These are phyloP conservation scores for Auricularia cornea DNA, from an alignment of 768 basidiomycete genomes.

Conservation along the genomic window DNA sequence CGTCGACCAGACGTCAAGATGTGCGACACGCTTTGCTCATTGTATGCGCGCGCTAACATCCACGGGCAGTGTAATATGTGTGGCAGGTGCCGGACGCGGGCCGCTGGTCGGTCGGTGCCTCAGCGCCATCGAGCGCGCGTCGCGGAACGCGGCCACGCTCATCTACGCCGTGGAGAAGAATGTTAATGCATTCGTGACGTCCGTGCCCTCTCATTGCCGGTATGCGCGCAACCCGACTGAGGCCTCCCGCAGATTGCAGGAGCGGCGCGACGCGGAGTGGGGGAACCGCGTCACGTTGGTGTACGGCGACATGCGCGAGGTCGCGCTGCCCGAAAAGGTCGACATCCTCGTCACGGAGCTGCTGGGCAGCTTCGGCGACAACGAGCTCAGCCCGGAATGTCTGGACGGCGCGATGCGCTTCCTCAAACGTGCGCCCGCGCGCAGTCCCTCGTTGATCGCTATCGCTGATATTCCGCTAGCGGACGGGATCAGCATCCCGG, in stretches of 20 bases:
- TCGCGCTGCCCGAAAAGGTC: conserved; percentile 75
- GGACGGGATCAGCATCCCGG: conserved; percentile 90
- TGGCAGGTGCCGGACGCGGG: conserved; percentile 93
- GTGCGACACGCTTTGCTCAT: conserved; percentile 22
- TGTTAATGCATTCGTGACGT: conserved; percentile 93
- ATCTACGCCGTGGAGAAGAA: conserved; percentile 96
- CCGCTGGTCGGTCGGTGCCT: conserved; percentile 84
- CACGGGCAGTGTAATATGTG: conserved; percentile 63
- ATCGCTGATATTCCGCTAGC: conserved; percentile 27
- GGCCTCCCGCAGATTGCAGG: conserved; percentile 67
- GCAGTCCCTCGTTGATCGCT: background rate
- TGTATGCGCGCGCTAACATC: conserved; percentile 4
- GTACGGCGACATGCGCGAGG: conserved; percentile 89
- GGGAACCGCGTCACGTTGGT: conserved; percentile 65
- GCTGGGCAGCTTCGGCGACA: conserved; percentile 95
- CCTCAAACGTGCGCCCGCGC: conserved; percentile 62
- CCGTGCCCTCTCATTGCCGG: conserved; percentile 24
- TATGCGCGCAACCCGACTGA: background rate
- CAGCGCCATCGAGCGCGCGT: conserved; percentile 60
- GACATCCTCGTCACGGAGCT: conserved; percentile 96
- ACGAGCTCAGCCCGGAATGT: conserved; percentile 97
- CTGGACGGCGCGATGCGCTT: conserved; percentile 92
- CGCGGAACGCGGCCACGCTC: conserved; percentile 38
- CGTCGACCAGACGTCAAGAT: conserved; percentile 50
- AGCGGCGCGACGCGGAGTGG: conserved; percentile 78